These are phyloP conservation scores for Pterulicium gracile DNA, from an alignment of 1,284 basidiomycete genomes.

Conservation along the genomic window DNA sequence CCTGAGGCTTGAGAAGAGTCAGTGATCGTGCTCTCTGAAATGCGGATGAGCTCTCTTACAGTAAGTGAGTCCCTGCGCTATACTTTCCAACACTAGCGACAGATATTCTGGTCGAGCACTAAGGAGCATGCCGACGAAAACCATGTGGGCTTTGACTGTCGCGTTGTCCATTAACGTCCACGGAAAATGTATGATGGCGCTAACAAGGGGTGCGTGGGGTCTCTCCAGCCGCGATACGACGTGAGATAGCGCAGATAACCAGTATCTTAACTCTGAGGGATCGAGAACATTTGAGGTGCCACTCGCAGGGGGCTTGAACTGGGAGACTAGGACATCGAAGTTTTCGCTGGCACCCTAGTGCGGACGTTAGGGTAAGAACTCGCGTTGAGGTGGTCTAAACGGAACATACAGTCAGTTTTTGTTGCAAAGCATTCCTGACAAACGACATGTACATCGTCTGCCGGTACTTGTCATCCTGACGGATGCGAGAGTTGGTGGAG, in stretches of 20 bases:
- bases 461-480: conserved; percentile 60
- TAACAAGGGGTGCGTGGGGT: conserved; percentile 74
- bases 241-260: conserved; percentile 68
- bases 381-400: conserved; percentile 6
- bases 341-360: conserved; percentile 51
- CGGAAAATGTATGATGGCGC: conserved; percentile 80
- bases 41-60: conserved; percentile 48
- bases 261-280: conserved; percentile 53
- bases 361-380: conserved; percentile 4
- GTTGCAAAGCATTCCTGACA: conserved; percentile 71
- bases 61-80: conserved; percentile 79
- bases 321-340: conserved; percentile 62
- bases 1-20: conserved; percentile 47
- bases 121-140: conserved; percentile 87
- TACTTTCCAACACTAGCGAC: conserved; percentile 70
- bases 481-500: conserved; percentile 67
- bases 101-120: conserved; percentile 93
- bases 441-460: conserved; percentile 82
- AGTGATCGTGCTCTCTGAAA: conserved; percentile 10
- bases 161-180: conserved; percentile 84
- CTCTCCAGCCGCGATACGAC: conserved; percentile 76
- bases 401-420: conserved; percentile 53
- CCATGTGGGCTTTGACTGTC: conserved; percentile 79
- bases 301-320: conserved; percentile 39
- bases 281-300: conserved; percentile 25